Percentiles rank a stretch among this genome's conserved stretches.
Evolutionary conservation across 768 basidiomycete species (phyloP).

Genomic region (Trametes punicea): DNA sequence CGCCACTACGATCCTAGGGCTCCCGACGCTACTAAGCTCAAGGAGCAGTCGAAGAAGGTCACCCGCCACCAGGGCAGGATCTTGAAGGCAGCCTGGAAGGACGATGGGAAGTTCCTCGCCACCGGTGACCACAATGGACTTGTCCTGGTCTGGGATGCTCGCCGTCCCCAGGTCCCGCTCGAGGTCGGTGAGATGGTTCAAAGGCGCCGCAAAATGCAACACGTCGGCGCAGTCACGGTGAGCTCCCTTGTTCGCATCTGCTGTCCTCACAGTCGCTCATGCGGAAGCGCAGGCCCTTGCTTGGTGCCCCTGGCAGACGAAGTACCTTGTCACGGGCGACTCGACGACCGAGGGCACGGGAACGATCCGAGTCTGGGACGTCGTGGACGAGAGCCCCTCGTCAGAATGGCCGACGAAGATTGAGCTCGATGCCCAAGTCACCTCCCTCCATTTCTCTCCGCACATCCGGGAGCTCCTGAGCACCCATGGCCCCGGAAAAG

Average conservation of each 20-base stretch:
- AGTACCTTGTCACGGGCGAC: slow-evolving; percentile 48
- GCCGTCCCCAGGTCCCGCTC: slow-evolving; percentile 43
- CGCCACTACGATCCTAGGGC: slow-evolving; percentile 72
- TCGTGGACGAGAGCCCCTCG: slow-evolving; percentile 42
- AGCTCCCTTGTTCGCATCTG: slow-evolving; percentile 17
- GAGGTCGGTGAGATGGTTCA: slow-evolving; percentile 54
- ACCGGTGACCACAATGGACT: slow-evolving; percentile 75
- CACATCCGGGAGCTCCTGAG: slow-evolving; percentile 85
- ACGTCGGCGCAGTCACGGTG: slow-evolving; percentile 56
- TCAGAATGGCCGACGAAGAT: slow-evolving; percentile 36
- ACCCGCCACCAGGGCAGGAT: slow-evolving; percentile 68
- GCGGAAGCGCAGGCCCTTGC: slow-evolving; percentile 43
- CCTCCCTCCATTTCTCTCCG: slow-evolving; percentile 69
- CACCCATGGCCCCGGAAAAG: slow-evolving; percentile 60
- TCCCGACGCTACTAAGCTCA: slow-evolving; percentile 39
- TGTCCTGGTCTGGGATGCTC: slow-evolving; percentile 75
- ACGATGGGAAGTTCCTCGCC: slow-evolving; percentile 63
- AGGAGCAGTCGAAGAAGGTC: slow-evolving; percentile 62
- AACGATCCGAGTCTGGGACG: slow-evolving; percentile 53
- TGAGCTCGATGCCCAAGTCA: slow-evolving; percentile 58
- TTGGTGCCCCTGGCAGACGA: slow-evolving; percentile 57
- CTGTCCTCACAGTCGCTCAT: neutral
- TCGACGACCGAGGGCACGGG: slow-evolving; percentile 41
- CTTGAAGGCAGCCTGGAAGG: slow-evolving; percentile 63
- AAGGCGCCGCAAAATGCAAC: slow-evolving; percentile 68